A percentile compares a stretch with the other conserved stretches of the same genome.
phyloP scores from a whole-genome alignment of 1,284 basidiomycete genomes.

The Sutorius eximius region DNA sequence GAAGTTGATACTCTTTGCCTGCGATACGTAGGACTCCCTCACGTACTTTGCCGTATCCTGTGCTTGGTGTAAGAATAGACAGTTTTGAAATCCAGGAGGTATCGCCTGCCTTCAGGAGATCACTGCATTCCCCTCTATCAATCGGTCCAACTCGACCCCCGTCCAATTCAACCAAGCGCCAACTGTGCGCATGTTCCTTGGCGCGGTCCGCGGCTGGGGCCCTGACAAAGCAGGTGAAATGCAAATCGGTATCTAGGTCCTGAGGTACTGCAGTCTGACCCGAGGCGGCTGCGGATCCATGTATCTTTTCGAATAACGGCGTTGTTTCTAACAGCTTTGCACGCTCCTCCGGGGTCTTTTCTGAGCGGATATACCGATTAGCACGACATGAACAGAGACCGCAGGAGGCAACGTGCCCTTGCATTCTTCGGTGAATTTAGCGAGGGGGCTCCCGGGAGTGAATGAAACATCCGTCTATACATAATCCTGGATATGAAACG shows the following conservation, averaged over 20 bases:
- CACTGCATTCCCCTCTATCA: slow-evolving; percentile 66
- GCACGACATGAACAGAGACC: neutral
- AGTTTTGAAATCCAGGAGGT: neutral
- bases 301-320: slow-evolving; percentile 73
- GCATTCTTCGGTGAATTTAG: slow-evolving; percentile 63
- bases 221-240: slow-evolving; percentile 84
- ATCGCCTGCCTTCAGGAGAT: slow-evolving; percentile 58
- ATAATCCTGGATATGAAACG: slow-evolving; percentile 3
- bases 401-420: slow-evolving; percentile 42
- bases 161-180: slow-evolving; percentile 78
- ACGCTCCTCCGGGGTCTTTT: slow-evolving; percentile 67
- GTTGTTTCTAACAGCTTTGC: slow-evolving; percentile 75
- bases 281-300: slow-evolving; percentile 62
- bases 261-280: slow-evolving; percentile 65
- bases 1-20: slow-evolving; percentile 57
- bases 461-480: slow-evolving; percentile 62
- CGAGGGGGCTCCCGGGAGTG: slow-evolving; percentile 54
- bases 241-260: slow-evolving; percentile 68
- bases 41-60: slow-evolving; percentile 73
- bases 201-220: slow-evolving; percentile 45
- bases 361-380: slow-evolving; percentile 35
- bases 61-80: neutral
- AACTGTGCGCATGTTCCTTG: slow-evolving; percentile 22
- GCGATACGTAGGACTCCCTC: slow-evolving; percentile 60
- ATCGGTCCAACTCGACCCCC: slow-evolving; percentile 74